Base-by-base conservation (phyloP, 2,329 filamentous ascomycete species). In the Verruconis gallopava region DNA sequence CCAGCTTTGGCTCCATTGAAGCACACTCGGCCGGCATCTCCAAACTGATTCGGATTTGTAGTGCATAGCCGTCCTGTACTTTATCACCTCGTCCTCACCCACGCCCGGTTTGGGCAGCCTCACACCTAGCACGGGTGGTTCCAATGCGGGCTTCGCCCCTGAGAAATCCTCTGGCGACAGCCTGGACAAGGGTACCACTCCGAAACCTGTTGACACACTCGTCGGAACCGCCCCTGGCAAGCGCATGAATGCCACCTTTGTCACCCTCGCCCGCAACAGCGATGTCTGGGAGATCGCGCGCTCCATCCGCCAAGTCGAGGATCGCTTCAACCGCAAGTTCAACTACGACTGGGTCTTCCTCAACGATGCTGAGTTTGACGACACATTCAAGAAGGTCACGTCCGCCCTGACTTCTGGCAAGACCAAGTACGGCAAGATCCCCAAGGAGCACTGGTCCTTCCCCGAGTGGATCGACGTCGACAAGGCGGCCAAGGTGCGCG, bases 271-370 rank as follows among this genome's bases (percentile, higher is more conserved):
- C 42, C 81, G 91, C 55, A 98, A 98, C 66, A 73, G 69, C 43
- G 91, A 98, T 57, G 68, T 96, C 20, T 98, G 91, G 91, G 91
- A 98, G 39, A 94, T 98, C 57, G 84, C 86, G 47, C 78, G 85
- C 55, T 95, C 88, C 11, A 98, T 98, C 57, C 85, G 91, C 44
- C 85, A 94, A 57, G 79, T 98, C 44, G 91, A 98, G 65, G 91
- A 98, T 63, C 84, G 91, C 57, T 98, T 98, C 77, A 98, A 98
- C 68, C 77, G 79, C 55, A 83, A 89, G 55, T 96, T 83, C 69
- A 80, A 93, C 68, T 98, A 98, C 65, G 89, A 96, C 60, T 98
- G 93, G 93, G 89, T 98, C 41, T 98, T 98, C 67, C 69, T 98
- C 47, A 98, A 98, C 64, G 91, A 98, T 59, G 77, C 88, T 60